Conservation (phyloP, 148 eudicot genomes). For the Fagopyrum homotropicum region DNA sequence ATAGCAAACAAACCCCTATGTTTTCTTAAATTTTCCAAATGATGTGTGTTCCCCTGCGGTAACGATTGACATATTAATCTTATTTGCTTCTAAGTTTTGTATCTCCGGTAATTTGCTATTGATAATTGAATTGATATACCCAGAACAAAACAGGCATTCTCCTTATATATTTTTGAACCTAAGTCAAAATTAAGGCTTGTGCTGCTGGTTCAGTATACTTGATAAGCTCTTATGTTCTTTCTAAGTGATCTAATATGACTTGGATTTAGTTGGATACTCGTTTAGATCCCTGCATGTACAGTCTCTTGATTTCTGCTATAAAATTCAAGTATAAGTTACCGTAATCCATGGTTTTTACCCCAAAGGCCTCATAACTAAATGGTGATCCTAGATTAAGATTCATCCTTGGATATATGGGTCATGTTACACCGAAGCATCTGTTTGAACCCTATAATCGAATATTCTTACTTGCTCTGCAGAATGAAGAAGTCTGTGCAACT, state of each 20-base stretch:
- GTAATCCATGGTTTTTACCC: too few species aligned
- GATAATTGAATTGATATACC: neutral
- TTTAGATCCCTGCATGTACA: neutral
- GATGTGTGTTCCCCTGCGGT: too few species aligned
- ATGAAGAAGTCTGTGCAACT: slow-evolving; percentile 45
- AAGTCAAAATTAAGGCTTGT: neutral
- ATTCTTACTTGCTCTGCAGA: slow-evolving; percentile 26
- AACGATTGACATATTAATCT: too few species aligned
- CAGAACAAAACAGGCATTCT: neutral
- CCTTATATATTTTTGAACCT: neutral
- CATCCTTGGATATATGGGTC: neutral
- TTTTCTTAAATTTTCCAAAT: too few species aligned
- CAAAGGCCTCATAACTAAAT: too few species aligned
- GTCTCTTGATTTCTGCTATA: neutral
- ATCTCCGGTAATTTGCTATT: neutral
- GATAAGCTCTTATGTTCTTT: neutral
- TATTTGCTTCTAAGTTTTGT: too few species aligned
- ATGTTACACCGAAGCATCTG: neutral
- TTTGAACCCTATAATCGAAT: neutral
- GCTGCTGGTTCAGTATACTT: neutral
- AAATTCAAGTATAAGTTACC: neutral
- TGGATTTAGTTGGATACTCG: neutral
- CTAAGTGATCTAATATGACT: neutral
- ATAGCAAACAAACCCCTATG: too few species aligned
- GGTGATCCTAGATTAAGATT: neutral